Percentiles rank a stretch among this genome's conserved stretches.
phyloP scores from a whole-genome alignment of 306 rosid species.

The Canavalia gladiata region DNA sequence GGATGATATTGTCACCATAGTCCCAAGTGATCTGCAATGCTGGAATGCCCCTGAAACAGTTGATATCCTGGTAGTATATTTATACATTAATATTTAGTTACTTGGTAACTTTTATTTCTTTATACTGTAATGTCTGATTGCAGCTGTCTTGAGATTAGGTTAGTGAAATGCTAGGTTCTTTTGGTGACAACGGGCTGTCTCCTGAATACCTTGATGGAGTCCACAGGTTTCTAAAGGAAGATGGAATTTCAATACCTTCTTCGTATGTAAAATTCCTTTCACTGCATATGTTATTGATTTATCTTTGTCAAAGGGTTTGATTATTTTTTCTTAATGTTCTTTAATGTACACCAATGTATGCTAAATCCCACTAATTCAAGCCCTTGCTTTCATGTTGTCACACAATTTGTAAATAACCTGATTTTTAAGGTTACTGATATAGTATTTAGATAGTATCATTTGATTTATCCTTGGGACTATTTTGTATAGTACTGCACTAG shows the following conservation, averaged over 20 bases:
- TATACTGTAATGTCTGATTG: conserved; percentile 20
- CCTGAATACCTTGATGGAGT: conserved; percentile 99
- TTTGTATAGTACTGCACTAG: too few relatives aligned
- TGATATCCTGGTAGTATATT: conserved; percentile 90
- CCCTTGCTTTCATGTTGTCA: too few relatives aligned
- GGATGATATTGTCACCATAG: conserved; percentile 79
- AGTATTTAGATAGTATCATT: too few relatives aligned
- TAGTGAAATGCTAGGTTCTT: conserved; percentile 95
- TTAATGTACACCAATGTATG: not conserved
- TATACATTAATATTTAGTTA: not conserved
- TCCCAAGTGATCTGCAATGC: conserved; percentile 86
- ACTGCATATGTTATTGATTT: not conserved
- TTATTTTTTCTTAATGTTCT: too few relatives aligned
- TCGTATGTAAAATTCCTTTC: conserved; percentile 65
- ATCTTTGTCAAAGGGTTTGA: not conserved
- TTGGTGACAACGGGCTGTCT: conserved; percentile 96
- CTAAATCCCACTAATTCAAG: not conserved
- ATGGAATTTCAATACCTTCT: conserved; percentile 97
- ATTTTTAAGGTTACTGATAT: too few relatives aligned
- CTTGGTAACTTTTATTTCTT: conserved; percentile 8
- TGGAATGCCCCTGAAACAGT: conserved; percentile 96
- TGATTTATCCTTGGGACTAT: too few relatives aligned
- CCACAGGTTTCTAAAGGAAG: conserved; percentile 77
- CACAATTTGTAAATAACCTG: too few relatives aligned
- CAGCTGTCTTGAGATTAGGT: conserved; percentile 63